A percentile compares a stretch with the other conserved stretches of the same genome.
These are phyloP conservation scores for Entamoeba invadens DNA, from an alignment of 208 protist genomes.

Conservation along the genomic window DNA sequence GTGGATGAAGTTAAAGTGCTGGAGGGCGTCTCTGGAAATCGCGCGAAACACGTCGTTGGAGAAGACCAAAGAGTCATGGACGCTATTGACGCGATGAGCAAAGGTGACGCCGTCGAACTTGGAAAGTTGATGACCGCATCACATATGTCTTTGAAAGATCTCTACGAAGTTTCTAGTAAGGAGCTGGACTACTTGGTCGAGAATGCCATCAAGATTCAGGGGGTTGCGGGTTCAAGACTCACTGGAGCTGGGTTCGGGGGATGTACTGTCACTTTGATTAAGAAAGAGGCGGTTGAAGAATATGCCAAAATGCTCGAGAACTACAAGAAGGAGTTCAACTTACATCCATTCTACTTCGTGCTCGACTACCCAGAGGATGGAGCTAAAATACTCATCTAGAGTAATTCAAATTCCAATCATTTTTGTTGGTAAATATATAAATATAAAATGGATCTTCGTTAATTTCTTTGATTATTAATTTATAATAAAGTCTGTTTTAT, in stretches of 20 bases:
- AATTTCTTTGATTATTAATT: too few relatives aligned
- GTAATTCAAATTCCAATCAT: too few relatives aligned
- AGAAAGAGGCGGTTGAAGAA: not conserved
- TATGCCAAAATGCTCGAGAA: not conserved
- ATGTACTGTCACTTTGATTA: conserved; percentile 19
- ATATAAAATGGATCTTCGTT: too few relatives aligned
- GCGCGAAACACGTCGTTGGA: not conserved
- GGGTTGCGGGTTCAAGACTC: conserved; percentile 20
- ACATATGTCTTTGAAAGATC: conserved; percentile 13
- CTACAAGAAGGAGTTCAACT: not conserved
- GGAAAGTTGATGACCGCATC: conserved; percentile 24
- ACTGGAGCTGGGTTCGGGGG: conserved; percentile 35
- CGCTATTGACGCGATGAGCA: not conserved
- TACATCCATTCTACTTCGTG: not conserved
- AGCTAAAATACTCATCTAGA: too few relatives aligned
- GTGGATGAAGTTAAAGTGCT: not conserved
- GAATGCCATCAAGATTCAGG: not conserved
- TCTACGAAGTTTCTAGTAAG: conserved; percentile 21
- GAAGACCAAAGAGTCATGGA: not conserved
- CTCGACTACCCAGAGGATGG: not conserved
- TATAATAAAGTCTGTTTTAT: too few relatives aligned
- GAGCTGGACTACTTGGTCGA: conserved; percentile 21
- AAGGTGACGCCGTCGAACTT: not conserved
- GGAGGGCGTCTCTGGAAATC: not conserved
- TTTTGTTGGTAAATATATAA: too few relatives aligned